A percentile compares a stretch with the other conserved stretches of the same genome.
Conservation (phyloP, 192 early-diverging fungal species). For the Rhizophagus clarus region DNA sequence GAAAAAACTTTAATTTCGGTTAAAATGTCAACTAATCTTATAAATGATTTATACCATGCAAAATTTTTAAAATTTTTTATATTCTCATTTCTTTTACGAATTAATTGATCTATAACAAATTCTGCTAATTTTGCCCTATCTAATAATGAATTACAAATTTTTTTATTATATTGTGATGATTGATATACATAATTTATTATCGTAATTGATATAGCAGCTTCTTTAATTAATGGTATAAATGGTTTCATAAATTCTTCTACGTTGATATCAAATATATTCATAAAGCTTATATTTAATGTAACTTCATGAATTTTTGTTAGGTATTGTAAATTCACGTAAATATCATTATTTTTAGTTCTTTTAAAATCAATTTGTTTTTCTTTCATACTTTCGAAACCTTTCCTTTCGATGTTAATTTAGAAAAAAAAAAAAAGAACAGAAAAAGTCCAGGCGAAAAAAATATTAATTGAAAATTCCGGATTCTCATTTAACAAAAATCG, state of each 20-base stretch:
- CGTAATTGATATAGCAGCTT: neutral
- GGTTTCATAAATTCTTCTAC: neutral
- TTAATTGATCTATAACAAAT: neutral
- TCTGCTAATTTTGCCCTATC: conserved; percentile 14
- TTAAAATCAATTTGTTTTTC: too few relatives aligned
- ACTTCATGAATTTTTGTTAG: too few relatives aligned
- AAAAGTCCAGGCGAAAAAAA: too few relatives aligned
- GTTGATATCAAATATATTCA: too few relatives aligned
- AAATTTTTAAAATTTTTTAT: neutral
- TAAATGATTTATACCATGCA: conserved; percentile 3
- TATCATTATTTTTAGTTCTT: too few relatives aligned
- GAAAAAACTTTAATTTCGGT: conserved; percentile 15
- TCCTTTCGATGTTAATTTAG: too few relatives aligned
- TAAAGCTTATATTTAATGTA: too few relatives aligned
- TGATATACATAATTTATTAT: conserved; percentile 20
- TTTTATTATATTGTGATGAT: conserved; percentile 28
- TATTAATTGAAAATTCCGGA: too few relatives aligned
- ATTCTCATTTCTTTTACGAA: conserved; percentile 11
- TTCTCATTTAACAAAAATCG: too few relatives aligned
- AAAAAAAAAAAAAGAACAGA: too few relatives aligned
- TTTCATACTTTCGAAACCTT: too few relatives aligned
- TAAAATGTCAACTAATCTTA: neutral
- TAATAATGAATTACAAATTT: conserved; percentile 25
- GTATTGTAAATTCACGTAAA: too few relatives aligned
- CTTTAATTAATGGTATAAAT: conserved; percentile 13